Base-by-base conservation (phyloP, 2,329 filamentous ascomycete species). In the Penicillium sp. region DNA sequence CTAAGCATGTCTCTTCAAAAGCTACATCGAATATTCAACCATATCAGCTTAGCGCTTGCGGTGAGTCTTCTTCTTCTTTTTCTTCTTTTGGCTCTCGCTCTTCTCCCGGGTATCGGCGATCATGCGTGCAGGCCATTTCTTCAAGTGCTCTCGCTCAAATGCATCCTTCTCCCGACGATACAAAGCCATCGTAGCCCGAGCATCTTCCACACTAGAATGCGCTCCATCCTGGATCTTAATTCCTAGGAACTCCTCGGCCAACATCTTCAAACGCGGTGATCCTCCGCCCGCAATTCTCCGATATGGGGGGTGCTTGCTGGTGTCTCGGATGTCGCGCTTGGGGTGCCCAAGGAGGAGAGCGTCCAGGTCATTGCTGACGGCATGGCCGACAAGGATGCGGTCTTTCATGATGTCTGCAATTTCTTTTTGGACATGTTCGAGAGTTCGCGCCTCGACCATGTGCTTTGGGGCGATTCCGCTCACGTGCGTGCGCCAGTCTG, bases 401-500 rank as follows among this genome's bases (percentile, higher is more conserved):
- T 82, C 87, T 30, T 83, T 77, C 1, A 97, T 75, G 38, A 96
- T 79, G 5, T 79, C 79, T 18, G 84, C 83, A 8, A 97, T 82
- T 27, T 88, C 83, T 36, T 77, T 73, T 67, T 95, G 92, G 0
- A 95, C 94, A 53, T 89, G 84, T 23, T 88, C 83, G 63, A 97
- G 92, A 0, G 78, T 76, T 47, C 90, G 78, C 0, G 89, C 89
- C 41, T 79, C 76, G 30, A 80, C 78, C 82, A 97, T 87, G 61
- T 91, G 85, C 56, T 83, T 84, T 0, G 88, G 81, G 47, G 84
- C 83, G 57, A 99, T 88, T 7, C 94, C 94, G 58, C 89, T 95
- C 38, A 97, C 87, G 57, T 82, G 78, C 2, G 92, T 97, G 58
- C 94, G 84, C 88, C 92, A 99, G 73, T 99, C 90, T 13, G 89